Evolutionary conservation across 148 eudicot species (phyloP).

Genomic region (Euryodendron excelsum): DNA sequence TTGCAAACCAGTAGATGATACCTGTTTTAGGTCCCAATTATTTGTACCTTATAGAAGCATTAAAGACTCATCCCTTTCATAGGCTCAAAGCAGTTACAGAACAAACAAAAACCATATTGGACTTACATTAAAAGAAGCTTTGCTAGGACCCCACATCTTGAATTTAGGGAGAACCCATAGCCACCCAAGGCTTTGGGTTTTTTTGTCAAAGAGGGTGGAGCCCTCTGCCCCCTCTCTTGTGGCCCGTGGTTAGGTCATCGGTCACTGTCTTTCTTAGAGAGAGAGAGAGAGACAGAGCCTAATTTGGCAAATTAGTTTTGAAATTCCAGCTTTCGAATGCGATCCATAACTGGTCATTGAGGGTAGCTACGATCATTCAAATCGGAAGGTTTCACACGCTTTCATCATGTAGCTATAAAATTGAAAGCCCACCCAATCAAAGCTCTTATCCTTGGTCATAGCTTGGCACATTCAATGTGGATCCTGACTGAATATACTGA

Average conservation of each 20-base stretch:
- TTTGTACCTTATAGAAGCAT: conserved; percentile 1
- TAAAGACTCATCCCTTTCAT: not conserved
- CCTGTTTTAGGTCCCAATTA: not conserved
- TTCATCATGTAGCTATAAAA: not conserved
- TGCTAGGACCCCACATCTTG: conserved; percentile 8
- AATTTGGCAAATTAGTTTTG: conserved; percentile 5
- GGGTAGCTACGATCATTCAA: not conserved
- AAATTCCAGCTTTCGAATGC: conserved; percentile 14
- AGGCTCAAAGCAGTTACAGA: conserved; percentile 8
- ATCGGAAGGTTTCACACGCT: not conserved
- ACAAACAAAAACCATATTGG: conserved; percentile 15
- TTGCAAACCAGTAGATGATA: too few species aligned
- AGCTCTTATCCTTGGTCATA: conserved; percentile 4
- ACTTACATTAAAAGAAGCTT: conserved; percentile 7
- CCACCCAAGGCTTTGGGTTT: not conserved
- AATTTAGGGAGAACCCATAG: conserved; percentile 9
- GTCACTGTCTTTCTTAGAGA: conserved; percentile 20
- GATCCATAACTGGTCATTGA: conserved; percentile 9
- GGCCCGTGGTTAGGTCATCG: conserved; percentile 31
- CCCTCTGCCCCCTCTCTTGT: conserved; percentile 18
- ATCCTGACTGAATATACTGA: not conserved
- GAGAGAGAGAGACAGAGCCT: not conserved
- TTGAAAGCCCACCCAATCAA: not conserved
- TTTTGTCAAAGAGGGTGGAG: conserved; percentile 26
- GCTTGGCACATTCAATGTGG: conserved; percentile 6